Evolutionary conservation across 257 asterid species (phyloP).

Genomic region (Dorcoceras hygrometricum): DNA sequence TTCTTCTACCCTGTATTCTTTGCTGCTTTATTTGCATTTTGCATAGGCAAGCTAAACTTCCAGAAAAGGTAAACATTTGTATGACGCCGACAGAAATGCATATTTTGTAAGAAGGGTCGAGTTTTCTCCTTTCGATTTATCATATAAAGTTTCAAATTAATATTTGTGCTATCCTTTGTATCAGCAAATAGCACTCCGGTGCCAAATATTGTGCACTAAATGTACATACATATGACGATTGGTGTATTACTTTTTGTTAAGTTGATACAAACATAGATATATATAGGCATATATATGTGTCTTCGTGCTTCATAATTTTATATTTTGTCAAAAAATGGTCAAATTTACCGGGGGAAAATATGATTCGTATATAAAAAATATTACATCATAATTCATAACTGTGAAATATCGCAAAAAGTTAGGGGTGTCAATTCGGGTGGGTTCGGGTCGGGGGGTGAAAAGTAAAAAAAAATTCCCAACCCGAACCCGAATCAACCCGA

Average conservation of each 20-base stretch:
- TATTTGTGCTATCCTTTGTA: not conserved
- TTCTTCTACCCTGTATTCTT: constrained; percentile 37
- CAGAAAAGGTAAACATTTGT: constrained; percentile 35
- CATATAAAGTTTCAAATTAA: not conserved
- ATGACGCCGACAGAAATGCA: not conserved
- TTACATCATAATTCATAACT: not conserved
- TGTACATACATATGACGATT: too few relatives aligned
- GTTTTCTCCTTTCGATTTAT: not conserved
- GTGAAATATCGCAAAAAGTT: not conserved
- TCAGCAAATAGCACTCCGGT: not conserved
- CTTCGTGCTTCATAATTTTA: not conserved
- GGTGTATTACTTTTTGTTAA: too few relatives aligned
- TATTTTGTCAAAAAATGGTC: too few relatives aligned
- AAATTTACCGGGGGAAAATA: too few relatives aligned
- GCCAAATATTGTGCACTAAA: too few relatives aligned
- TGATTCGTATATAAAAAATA: too few relatives aligned
- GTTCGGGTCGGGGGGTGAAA: too few relatives aligned
- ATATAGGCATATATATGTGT: not conserved
- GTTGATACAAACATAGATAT: too few relatives aligned
- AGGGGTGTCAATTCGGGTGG: too few relatives aligned
- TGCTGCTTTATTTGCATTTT: constrained; percentile 37
- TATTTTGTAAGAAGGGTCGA: not conserved
- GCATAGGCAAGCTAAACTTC: constrained; percentile 37
- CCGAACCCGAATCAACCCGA: too few relatives aligned
- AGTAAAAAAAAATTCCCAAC: too few relatives aligned